Evolutionary conservation across 2,329 filamentous ascomycete genomes (phyloP).

Genomic region (Cercospora berteroae): DNA sequence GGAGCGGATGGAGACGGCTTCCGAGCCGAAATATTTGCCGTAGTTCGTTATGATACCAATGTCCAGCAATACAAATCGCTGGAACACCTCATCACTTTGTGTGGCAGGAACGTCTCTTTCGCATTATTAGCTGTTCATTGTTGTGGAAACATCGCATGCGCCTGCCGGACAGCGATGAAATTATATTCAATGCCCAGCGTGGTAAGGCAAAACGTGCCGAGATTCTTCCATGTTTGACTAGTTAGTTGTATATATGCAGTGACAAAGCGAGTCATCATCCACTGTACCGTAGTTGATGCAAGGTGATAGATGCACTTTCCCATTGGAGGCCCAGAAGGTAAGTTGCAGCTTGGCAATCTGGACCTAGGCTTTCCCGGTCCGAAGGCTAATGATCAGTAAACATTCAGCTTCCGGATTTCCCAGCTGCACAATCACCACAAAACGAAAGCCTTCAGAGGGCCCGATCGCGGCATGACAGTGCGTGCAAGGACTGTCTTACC

Average conservation of each 20-base stretch:
- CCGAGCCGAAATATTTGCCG: neutral
- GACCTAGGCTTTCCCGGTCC: neutral
- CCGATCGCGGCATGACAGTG: neutral
- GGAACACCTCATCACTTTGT: neutral
- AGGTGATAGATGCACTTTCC: neutral
- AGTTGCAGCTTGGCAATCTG: neutral
- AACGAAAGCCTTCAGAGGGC: neutral
- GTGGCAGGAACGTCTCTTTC: neutral
- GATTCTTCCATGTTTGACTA: neutral
- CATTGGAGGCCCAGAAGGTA: neutral
- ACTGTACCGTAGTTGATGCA: neutral
- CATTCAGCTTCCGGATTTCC: neutral
- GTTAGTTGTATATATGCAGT: neutral
- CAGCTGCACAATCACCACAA: neutral
- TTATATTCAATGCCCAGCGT: neutral
- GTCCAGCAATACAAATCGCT: neutral
- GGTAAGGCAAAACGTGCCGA: neutral
- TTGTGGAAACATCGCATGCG: neutral
- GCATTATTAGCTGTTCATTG: neutral
- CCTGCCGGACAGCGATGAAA: neutral
- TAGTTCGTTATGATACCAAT: neutral
- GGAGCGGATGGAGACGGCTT: neutral
- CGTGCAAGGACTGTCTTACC: neutral
- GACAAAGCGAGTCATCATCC: neutral
- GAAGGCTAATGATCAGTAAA: conserved; percentile 2